These are phyloP conservation scores for Nemania sp. DNA, from an alignment of 2,329 filamentous ascomycete species.

Conservation along the genomic window DNA sequence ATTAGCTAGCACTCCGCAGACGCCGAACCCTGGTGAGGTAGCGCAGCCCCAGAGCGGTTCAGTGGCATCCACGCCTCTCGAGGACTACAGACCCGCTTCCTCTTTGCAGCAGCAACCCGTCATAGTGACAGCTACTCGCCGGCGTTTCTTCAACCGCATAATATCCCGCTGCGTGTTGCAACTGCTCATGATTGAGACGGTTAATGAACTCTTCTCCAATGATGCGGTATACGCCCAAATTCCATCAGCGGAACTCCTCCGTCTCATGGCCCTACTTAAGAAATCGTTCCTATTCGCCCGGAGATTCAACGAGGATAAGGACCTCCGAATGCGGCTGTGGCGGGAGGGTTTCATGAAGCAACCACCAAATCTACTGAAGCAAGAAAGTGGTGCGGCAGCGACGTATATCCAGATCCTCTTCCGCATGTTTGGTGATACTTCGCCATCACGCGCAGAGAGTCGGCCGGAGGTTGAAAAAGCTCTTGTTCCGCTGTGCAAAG, in stretches of 20 bases:
- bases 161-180: constrained; percentile 98
- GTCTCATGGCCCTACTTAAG: constrained; percentile 93
- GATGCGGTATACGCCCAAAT: constrained; percentile 95
- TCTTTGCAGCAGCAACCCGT: constrained; percentile 87
- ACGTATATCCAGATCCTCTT: constrained; percentile 97
- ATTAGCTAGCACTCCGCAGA: constrained; percentile 40
- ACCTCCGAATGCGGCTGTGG: constrained; percentile 93
- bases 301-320: constrained; percentile 97
- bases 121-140: constrained; percentile 90
- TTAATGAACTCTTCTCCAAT: constrained; percentile 98
- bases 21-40: constrained; percentile 41
- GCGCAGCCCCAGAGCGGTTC: constrained; percentile 41
- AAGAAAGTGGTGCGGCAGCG: constrained; percentile 90
- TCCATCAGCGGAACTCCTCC: constrained; percentile 86
- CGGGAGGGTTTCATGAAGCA: constrained; percentile 99
- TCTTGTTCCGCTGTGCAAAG: constrained; percentile 92
- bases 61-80: constrained; percentile 67
- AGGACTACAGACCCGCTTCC: constrained; percentile 86
- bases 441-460: constrained; percentile 82
- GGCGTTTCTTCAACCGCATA: constrained; percentile 98
- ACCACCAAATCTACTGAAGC: constrained; percentile 95
- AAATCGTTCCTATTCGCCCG: constrained; percentile 97
- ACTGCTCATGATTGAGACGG: constrained; percentile 98
- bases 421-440: constrained; percentile 94
- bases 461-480: constrained; percentile 89